These are phyloP conservation scores for Erodium maritimum DNA, from an alignment of 345 rosid species.

Conservation along the genomic window DNA sequence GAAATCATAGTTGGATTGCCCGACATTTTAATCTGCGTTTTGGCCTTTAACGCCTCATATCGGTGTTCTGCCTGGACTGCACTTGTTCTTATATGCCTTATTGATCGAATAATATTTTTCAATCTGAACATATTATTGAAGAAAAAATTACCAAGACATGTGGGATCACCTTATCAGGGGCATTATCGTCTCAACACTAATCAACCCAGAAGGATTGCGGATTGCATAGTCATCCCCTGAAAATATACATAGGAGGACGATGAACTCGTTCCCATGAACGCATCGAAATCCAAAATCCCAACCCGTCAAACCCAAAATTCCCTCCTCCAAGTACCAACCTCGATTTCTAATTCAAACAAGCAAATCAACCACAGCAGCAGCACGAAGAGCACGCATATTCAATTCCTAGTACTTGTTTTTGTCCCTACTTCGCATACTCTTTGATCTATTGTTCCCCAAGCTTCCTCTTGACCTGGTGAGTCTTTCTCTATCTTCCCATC, in stretches of 20 bases:
- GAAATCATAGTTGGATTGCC: no score
- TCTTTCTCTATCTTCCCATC: neutral
- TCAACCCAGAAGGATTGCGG: neutral
- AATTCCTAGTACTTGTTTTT: no score
- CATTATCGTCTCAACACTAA: neutral
- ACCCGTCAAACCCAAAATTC: neutral
- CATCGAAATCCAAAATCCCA: neutral
- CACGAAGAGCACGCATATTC: neutral
- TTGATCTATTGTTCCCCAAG: neutral
- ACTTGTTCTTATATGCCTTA: no score
- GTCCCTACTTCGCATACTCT: neutral
- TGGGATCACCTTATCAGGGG: no score
- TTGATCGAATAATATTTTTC: no score
- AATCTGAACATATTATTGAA: no score
- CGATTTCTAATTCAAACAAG: neutral
- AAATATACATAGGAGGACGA: neutral
- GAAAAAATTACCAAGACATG: no score
- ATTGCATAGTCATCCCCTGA: neutral
- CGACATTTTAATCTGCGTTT: no score
- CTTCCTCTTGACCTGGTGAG: slow-evolving; percentile 3
- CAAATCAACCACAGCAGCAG: neutral
- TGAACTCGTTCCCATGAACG: neutral
- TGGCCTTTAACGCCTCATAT: no score
- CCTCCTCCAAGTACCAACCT: neutral
- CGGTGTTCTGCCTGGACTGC: no score